These are phyloP conservation scores for Suillus paluster DNA, from an alignment of 768 basidiomycete genomes.

Conservation along the genomic window DNA sequence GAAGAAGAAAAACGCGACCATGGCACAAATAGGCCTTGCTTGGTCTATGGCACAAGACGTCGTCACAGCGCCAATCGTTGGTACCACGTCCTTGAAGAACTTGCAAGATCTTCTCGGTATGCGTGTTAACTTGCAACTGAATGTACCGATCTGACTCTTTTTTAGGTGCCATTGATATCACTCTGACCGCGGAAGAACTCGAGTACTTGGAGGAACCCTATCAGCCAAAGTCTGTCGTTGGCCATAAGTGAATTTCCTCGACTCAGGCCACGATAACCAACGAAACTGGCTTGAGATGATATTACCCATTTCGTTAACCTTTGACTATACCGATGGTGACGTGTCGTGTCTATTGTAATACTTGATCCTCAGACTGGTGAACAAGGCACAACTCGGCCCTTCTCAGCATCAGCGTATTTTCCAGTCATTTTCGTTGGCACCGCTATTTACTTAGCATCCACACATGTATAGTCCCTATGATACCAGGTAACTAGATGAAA, in stretches of 20 bases:
- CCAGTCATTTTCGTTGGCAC: no score
- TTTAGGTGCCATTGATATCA: conserved; percentile 48
- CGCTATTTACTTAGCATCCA: no score
- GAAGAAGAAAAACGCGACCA: conserved; percentile 51
- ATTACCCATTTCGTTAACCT: no score
- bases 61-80: conserved; percentile 64
- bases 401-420: no score
- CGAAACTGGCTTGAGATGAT: background rate
- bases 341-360: no score
- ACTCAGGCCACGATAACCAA: background rate
- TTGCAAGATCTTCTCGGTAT: conserved; percentile 55
- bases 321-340: no score
- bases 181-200: conserved; percentile 59
- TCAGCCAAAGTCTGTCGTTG: conserved; percentile 46
- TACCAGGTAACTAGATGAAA: no score
- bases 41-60: conserved; percentile 54
- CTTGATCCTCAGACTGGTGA: no score
- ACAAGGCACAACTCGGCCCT: no score
- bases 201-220: conserved; percentile 61
- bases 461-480: no score
- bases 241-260: conserved; percentile 39
- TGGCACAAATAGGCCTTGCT: conserved; percentile 61
- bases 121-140: conserved; percentile 5
- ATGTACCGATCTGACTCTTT: background rate
- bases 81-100: conserved; percentile 54